Evolutionary conservation across 2,329 filamentous ascomycete species (phyloP), one percentile per base, ranked within the genome.

Genomic region (Apiospora malaysiana): DNA sequence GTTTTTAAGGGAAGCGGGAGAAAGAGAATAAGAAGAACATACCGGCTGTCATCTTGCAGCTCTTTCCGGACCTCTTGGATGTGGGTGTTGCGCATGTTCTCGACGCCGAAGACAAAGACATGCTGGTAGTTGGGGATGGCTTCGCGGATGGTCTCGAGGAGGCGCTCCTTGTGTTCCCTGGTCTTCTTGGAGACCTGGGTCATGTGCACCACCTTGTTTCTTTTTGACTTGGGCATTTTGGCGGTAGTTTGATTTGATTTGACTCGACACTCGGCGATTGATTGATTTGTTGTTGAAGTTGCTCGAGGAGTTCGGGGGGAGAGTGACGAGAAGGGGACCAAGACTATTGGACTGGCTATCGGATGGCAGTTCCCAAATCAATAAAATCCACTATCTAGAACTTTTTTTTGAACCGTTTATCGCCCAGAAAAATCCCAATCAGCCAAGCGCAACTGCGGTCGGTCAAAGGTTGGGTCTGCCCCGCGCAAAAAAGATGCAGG

Each of bases 31-130:
- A 37, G 59, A 67, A 68, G 46, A 70, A 25, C 87, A 76, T 85
- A 96, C 93, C 93, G 90, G 86, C 93, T 93, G 85, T 98, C 94
- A 68, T 87, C 65, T 23, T 45, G 87, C 77, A 98, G 91, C 78
- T 97, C 92, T 75, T 91, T 89, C 76, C 95, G 91, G 76, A 98
- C 93, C 78, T 94, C 91, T 85, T 98, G 97, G 78, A 98, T 86
- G 83, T 97, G 95, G 77, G 92, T 97, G 86, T 99, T 99, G 82
- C 96, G 94, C 94, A 97, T 97, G 86, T 98, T 98, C 81, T 97
- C 93, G 76, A 99, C 92, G 78, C 89, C 89, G 82, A 99, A 97
- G 80, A 98, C 93, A 84, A 97, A 97, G 85, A 95, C 93, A 87
- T 95, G 91, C 83, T 94, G 90, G 87, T 95, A 97, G 79, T 93